Evolutionary conservation across 306 rosid species (phyloP), one percentile per base, ranked within the genome.

Genomic region (Casuarina cunninghamiana): DNA sequence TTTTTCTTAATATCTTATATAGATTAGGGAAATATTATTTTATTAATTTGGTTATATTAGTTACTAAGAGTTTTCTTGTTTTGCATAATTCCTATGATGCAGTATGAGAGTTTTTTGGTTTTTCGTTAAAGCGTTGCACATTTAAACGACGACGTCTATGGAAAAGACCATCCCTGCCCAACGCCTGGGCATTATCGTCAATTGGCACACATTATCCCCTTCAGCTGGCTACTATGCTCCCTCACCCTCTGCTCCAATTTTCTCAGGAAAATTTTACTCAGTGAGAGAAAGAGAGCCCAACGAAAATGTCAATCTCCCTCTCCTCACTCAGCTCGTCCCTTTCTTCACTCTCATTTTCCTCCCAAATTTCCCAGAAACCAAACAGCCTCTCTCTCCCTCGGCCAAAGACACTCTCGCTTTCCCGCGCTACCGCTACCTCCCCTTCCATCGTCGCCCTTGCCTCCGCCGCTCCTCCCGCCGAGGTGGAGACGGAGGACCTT

Each of bases 331-430:
- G 93, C 0, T 78, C 87, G 0, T 75, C 97, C 5, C 49, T 95
- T 57, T 81, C 96, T 60, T 89, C 97, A 67, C 93, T 95, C 81
- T 92, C 98, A 2, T 95, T 95, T 82, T 95, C 97, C 38, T 91
- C 97, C 6, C 83, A 81, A 15, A 11, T 95, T 57, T 88, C 97
- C 10, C 86, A 83, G 68, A 89, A 82, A 57, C 86, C 92, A 10
- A 75, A 13, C 76, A 16, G 45, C 37, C 84, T 85, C 16, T 87
- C 84, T 0, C 55, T 89, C 53, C 51, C 82, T 13, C 81, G 73
- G 16, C 71, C 90, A 53, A 69, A 76, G 70, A 48, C 91, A 2
- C 42, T 82, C 78, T 78, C 89, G 1, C 39, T 84, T 75, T 83
- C 86, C 10, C 89, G 55, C 43, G 16, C 69, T 4, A 9, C 78